A percentile compares a stretch with the other conserved stretches of the same genome.
Conservation (phyloP, 73 alveolate species). For the Urostyla sp. region DNA sequence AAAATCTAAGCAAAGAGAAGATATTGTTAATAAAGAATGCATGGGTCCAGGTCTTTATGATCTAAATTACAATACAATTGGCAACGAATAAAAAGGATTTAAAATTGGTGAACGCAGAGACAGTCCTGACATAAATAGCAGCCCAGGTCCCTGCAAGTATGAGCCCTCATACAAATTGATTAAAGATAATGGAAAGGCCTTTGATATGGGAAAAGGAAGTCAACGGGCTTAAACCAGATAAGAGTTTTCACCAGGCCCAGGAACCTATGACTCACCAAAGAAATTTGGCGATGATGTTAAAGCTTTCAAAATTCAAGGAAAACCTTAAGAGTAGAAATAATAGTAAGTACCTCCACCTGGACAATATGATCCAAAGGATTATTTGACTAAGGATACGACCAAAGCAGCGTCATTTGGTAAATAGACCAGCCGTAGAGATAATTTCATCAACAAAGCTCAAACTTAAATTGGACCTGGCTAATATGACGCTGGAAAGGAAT, state of each 20-base stretch:
- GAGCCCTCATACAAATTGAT: neutral
- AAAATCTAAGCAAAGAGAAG: neutral
- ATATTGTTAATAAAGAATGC: too few relatives aligned
- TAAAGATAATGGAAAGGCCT: constrained; percentile 18
- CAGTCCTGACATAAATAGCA: too few relatives aligned
- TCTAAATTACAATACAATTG: constrained; percentile 16
- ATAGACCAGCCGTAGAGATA: neutral
- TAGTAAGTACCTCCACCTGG: constrained; percentile 32
- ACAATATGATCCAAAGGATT: neutral
- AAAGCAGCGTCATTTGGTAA: constrained; percentile 3
- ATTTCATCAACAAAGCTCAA: neutral
- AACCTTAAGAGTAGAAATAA: neutral
- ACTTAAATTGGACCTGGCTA: constrained; percentile 18
- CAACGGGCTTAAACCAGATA: neutral
- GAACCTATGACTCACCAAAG: neutral
- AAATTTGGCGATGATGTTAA: constrained; percentile 12
- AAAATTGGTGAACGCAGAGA: too few relatives aligned
- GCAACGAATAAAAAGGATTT: too few relatives aligned
- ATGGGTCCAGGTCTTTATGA: constrained; percentile 42
- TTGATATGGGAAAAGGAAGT: constrained; percentile 7
- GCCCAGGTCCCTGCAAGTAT: constrained; percentile 30
- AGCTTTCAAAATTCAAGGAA: neutral
- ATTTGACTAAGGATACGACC: neutral
- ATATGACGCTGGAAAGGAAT: neutral
- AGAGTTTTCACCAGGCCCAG: constrained; percentile 49